phyloP scores from a whole-genome alignment of 805 yeast genomes.

The Yamadazyma olivae region DNA sequence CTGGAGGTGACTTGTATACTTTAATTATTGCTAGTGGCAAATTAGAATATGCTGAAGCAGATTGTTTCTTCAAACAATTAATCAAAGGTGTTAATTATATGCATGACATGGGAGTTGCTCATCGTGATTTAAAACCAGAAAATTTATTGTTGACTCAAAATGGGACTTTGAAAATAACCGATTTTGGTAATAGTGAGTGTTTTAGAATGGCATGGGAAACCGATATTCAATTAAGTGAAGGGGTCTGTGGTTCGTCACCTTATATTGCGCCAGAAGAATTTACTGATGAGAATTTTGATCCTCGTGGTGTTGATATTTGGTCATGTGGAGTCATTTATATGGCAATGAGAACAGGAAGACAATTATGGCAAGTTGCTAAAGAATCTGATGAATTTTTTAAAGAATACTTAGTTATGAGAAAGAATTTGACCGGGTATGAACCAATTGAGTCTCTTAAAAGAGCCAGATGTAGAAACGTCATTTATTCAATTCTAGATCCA shows the following conservation, averaged over 20 bases:
- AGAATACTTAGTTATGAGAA: conserved; percentile 73
- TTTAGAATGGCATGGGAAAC: conserved; percentile 83
- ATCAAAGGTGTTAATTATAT: conserved; percentile 81
- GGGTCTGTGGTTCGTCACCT: conserved; percentile 83
- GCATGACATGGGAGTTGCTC: conserved; percentile 89
- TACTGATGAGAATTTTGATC: conserved; percentile 64
- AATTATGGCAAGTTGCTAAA: conserved; percentile 84
- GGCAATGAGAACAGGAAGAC: conserved; percentile 95
- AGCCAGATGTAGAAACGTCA: conserved; percentile 87
- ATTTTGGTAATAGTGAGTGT: conserved; percentile 85
- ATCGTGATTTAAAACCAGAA: conserved; percentile 87
- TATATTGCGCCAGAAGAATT: conserved; percentile 91
- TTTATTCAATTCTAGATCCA: conserved; percentile 91
- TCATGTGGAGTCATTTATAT: conserved; percentile 89
- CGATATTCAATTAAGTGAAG: conserved; percentile 65
- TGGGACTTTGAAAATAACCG: conserved; percentile 79
- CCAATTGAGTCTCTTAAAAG: conserved; percentile 86
- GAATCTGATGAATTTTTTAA: conserved; percentile 72
- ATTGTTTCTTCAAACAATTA: conserved; percentile 84
- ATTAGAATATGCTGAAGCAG: conserved; percentile 79
- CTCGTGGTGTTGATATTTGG: conserved; percentile 85
- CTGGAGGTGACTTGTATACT: conserved; percentile 79
- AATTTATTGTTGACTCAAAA: conserved; percentile 69
- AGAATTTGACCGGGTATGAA: conserved; percentile 81
- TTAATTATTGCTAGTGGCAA: conserved; percentile 74